Evolutionary conservation across 345 rosid genomes (phyloP), one percentile per base, ranked within the genome.

Genomic region (Hevea brasiliensis): DNA sequence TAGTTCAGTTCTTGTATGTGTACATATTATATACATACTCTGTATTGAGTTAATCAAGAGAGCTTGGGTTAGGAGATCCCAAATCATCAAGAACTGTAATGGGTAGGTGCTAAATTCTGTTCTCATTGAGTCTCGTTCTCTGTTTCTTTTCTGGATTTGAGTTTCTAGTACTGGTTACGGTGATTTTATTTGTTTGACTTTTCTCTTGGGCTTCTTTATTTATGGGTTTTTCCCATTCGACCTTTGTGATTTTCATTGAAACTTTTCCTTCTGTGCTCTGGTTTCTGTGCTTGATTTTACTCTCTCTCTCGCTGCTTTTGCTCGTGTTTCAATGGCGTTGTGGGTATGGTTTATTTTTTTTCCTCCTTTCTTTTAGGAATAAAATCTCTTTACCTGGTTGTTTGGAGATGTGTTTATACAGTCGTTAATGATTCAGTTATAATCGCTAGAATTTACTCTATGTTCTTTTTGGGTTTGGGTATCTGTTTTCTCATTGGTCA

Each of bases 81-180:
- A 23, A 73, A 64, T 65, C 55, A 50, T 76, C 81, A 50, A 71
- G 65, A 80, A 58, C 75, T 67, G 41, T 69, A 79, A 88, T 84
- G 94, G 90, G 97, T 88, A 60, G 42, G 65, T 57, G 40, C 10
- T 47, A 4, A 44, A 64, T 57, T 37, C 50, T 65, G 27, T 23
- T 27, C 50, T 44, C 61, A 72, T 62, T 42, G 61, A 74, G 56
- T 76, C 68, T 47, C 41, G 68, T 40, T 65, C 40, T 74, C 80
- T 73, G 74, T 65, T 68, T 64, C 47, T n/a, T 66, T 75, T 65
- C 58, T 61, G 21, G 40, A 26, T 27, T 26, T 27, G 70, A 27
- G 55, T 51, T 47, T 63, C 27, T 41, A 29, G 24, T 35, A 20
- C 32, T 37, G 32, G 40, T 56, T 18, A 51, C 68, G n/a, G 54